These are phyloP conservation scores for Syncephalis fuscata DNA, from an alignment of 371 early-diverging fungal genomes.

Conservation along the genomic window DNA sequence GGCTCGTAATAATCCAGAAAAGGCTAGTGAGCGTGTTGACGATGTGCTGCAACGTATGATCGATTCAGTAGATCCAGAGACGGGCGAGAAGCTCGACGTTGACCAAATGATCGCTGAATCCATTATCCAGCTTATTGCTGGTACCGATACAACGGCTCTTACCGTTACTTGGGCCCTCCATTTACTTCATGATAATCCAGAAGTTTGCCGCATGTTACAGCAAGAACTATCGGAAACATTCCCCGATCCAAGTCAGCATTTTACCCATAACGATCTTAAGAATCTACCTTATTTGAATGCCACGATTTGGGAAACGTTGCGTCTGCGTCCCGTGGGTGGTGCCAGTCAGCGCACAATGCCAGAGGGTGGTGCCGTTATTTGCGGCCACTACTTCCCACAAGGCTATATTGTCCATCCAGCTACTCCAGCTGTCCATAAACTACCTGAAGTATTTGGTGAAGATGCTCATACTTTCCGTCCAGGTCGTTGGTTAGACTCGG, in stretches of 20 bases:
- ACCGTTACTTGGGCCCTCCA: conserved; percentile 9
- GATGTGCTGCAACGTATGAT: conserved; percentile 11
- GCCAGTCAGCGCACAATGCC: conserved; percentile 5
- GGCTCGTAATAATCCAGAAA: too few relatives aligned
- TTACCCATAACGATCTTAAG: conserved; percentile 9
- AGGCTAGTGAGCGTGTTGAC: neutral
- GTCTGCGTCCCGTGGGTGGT: conserved; percentile 9
- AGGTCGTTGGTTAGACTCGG: too few relatives aligned
- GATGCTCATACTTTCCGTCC: neutral
- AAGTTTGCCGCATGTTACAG: conserved; percentile 1
- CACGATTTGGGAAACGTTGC: conserved; percentile 11
- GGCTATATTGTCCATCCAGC: neutral
- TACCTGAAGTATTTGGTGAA: neutral
- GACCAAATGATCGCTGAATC: conserved; percentile 7
- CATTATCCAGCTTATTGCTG: conserved; percentile 9
- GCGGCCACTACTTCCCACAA: conserved; percentile 7
- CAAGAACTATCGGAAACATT: conserved; percentile 4
- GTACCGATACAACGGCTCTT: conserved; percentile 11
- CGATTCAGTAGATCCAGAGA: conserved; percentile 5
- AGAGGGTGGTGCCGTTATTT: conserved; percentile 1
- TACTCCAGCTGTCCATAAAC: neutral
- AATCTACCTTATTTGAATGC: conserved; percentile 15
- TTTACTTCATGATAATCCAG: conserved; percentile 5
- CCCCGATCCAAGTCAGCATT: neutral
- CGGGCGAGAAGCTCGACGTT: conserved; percentile 4